Conservation (phyloP, 495 filamentous ascomycete genomes). For the Aspergillus homomorphus region DNA sequence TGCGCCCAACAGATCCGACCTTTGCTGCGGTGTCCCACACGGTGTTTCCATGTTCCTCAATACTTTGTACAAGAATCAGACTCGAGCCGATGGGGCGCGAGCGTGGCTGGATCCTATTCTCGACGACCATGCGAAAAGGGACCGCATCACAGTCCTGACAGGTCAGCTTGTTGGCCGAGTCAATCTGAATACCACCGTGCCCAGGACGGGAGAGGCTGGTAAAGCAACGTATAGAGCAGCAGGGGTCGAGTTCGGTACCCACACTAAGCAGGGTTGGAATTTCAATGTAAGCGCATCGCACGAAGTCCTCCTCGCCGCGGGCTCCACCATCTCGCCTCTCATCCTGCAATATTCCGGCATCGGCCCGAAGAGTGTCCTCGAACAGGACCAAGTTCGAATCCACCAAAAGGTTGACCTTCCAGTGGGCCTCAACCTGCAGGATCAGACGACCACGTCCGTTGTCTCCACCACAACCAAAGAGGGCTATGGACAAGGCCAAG, state of each 20-base stretch:
- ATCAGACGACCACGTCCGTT: constrained; percentile 35
- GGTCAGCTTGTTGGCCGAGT: constrained; percentile 41
- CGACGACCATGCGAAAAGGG: constrained; percentile 34
- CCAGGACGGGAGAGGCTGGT: no score
- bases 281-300: constrained; percentile 35
- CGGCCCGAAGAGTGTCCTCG: constrained; percentile 34
- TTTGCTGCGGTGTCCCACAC: constrained; percentile 24
- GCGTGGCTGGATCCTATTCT: constrained; percentile 51
- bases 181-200: no score
- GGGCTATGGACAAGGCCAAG: constrained; percentile 25
- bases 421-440: constrained; percentile 46
- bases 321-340: constrained; percentile 52
- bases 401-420: constrained; percentile 53
- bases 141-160: constrained; percentile 46
- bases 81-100: constrained; percentile 40
- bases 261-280: constrained; percentile 21
- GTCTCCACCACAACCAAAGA: constrained; percentile 6
- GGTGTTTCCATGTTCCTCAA: constrained; percentile 32
- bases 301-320: constrained; percentile 56
- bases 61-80: constrained; percentile 21
- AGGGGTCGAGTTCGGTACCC: constrained; percentile 38
- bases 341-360: constrained; percentile 48
- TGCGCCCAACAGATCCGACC: constrained; percentile 20
- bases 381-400: constrained; percentile 43
- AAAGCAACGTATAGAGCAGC: no score